A percentile compares a stretch with the other conserved stretches of the same genome.
These are phyloP conservation scores for Nakazawaea pomicola DNA, from an alignment of 805 yeast genomes.

Conservation along the genomic window DNA sequence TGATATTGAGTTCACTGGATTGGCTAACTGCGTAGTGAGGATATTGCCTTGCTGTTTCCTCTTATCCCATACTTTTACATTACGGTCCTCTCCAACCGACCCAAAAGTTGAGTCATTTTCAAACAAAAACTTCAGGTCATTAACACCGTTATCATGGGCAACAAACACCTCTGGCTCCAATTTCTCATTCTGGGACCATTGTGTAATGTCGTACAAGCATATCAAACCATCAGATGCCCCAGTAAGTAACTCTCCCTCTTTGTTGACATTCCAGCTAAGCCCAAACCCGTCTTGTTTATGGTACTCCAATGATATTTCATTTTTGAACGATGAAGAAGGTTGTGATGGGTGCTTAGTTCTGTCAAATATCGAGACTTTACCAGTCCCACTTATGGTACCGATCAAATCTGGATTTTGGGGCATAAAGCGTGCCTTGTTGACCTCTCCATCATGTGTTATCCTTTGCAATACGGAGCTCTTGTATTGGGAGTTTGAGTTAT, in stretches of 20 bases:
- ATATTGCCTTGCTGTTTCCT: conserved; percentile 26
- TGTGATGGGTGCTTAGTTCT: conserved; percentile 72
- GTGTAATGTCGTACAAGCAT: conserved; percentile 62
- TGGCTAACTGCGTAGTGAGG: conserved; percentile 14
- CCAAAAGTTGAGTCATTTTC: conserved; percentile 58
- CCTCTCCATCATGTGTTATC: conserved; percentile 66
- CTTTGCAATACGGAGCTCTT: conserved; percentile 45
- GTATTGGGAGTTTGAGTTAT: conserved; percentile 26
- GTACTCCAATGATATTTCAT: conserved; percentile 26
- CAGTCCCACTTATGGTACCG: conserved; percentile 64
- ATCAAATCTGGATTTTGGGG: conserved; percentile 86
- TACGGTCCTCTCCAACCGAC: conserved; percentile 62
- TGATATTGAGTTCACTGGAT: conserved; percentile 51
- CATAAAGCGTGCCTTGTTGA: conserved; percentile 67
- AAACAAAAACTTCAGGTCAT: conserved; percentile 68
- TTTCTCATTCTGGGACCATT: conserved; percentile 24
- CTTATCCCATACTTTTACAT: conserved; percentile 47
- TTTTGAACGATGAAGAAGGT: conserved; percentile 34
- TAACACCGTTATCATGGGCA: conserved; percentile 48
- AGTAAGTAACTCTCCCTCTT: conserved; percentile 54
- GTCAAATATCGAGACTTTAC: conserved; percentile 66
- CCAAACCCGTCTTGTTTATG: conserved; percentile 60
- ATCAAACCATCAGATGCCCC: conserved; percentile 63
- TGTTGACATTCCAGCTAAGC: conserved; percentile 65
- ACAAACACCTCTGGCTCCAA: conserved; percentile 17